Evolutionary conservation across 1,284 basidiomycete species (phyloP).

Genomic region (Sporisorium exsertum): DNA sequence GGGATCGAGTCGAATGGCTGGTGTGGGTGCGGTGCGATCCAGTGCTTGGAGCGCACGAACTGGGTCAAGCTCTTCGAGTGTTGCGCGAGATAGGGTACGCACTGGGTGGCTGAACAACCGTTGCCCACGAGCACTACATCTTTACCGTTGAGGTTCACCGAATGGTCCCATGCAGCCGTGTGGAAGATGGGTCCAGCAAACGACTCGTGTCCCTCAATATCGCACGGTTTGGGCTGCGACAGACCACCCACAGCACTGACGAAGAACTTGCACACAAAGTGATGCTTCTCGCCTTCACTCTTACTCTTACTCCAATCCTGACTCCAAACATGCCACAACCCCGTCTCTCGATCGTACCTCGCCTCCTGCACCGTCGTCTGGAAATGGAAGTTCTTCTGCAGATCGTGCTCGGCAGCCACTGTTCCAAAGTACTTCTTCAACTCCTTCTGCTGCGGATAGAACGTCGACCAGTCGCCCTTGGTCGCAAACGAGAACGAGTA

Average conservation of each 20-base stretch:
- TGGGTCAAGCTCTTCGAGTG: constrained; percentile 60
- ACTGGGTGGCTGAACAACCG: constrained; percentile 65
- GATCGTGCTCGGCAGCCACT: constrained; percentile 57
- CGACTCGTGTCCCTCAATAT: constrained; percentile 59
- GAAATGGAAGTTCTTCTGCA: constrained; percentile 56
- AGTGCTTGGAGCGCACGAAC: constrained; percentile 64
- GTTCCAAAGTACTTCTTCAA: constrained; percentile 56
- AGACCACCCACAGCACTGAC: constrained; percentile 64
- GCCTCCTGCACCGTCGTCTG: constrained; percentile 56
- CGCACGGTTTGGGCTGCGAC: constrained; percentile 61
- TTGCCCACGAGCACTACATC: constrained; percentile 68
- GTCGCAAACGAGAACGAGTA: constrained; percentile 67
- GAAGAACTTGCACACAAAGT: constrained; percentile 65
- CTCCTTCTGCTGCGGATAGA: constrained; percentile 61
- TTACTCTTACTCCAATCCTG: constrained; percentile 27
- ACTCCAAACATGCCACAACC: constrained; percentile 64
- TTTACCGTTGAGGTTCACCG: constrained; percentile 65
- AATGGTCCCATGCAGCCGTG: constrained; percentile 68
- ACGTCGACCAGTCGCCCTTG: constrained; percentile 62
- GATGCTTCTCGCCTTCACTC: constrained; percentile 28
- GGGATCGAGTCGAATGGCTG: constrained; percentile 50
- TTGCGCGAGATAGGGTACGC: constrained; percentile 56
- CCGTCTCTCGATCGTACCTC: constrained; percentile 57
- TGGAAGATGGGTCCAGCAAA: constrained; percentile 68
- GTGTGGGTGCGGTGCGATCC: constrained; percentile 57